These are phyloP conservation scores for Hyaloscypha bicolor DNA, from an alignment of 495 filamentous ascomycete genomes.

Conservation along the genomic window DNA sequence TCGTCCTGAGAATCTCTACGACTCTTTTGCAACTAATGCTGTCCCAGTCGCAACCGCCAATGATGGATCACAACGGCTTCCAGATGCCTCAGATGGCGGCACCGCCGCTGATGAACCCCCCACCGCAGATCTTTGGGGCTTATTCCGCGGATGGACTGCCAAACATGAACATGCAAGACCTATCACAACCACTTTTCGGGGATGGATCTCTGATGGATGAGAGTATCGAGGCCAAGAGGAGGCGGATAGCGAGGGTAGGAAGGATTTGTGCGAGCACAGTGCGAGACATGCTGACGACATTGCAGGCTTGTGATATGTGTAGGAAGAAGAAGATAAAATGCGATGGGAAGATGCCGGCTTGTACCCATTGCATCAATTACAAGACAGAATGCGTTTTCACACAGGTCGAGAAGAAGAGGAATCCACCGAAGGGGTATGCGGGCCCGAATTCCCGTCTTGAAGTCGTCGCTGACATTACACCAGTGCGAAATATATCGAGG, in stretches of 20 bases:
- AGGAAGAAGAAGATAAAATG: conserved; percentile 99
- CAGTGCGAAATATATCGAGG: conserved; percentile 94
- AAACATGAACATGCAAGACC: conserved; percentile 45
- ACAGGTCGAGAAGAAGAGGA: conserved; percentile 97
- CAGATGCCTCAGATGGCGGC: conserved; percentile 55
- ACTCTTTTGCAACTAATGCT: conserved; percentile 15
- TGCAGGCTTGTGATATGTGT: conserved; percentile 96
- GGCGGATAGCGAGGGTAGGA: conserved; percentile 87
- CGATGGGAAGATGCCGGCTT: conserved; percentile 93
- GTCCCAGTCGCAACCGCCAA: conserved; percentile 26
- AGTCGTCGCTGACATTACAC: conserved; percentile 42
- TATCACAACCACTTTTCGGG: conserved; percentile 62
- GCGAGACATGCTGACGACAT: conserved; percentile 16
- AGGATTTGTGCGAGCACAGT: conserved; percentile 35
- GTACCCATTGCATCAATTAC: conserved; percentile 96
- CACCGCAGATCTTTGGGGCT: conserved; percentile 70
- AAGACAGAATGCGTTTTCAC: conserved; percentile 98
- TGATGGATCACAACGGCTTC: conserved; percentile 53
- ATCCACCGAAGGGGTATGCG: conserved; percentile 84
- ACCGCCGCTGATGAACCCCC: conserved; percentile 63
- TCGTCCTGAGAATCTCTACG: background rate
- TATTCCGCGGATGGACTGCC: conserved; percentile 64
- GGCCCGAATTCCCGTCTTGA: conserved; percentile 33
- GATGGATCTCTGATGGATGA: conserved; percentile 57
- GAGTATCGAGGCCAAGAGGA: conserved; percentile 86